Evolutionary conservation across 2,329 filamentous ascomycete species (phyloP).

Genomic region (Aspergillus thermomutatus): DNA sequence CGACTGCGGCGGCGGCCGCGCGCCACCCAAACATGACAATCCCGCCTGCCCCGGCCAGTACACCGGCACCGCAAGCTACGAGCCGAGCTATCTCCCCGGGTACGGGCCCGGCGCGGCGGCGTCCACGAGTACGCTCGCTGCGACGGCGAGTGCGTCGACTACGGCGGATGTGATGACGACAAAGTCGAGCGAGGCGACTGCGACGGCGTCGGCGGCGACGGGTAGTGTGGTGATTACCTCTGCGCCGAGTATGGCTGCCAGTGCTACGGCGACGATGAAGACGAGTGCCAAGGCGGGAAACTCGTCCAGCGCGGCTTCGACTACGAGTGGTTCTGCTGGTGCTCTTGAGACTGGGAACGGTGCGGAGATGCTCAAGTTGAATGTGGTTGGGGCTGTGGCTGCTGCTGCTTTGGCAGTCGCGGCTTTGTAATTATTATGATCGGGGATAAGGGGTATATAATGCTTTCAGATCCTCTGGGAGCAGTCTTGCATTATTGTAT

Average conservation of each 20-base stretch:
- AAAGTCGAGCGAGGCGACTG: neutral
- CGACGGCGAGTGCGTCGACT: neutral
- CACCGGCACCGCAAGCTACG: constrained; percentile 21
- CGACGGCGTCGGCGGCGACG: neutral
- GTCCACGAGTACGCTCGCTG: neutral
- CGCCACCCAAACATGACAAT: constrained; percentile 60
- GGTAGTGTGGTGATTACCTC: neutral
- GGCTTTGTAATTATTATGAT: constrained; percentile 6
- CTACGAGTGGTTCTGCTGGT: neutral
- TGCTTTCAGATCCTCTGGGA: too few relatives aligned
- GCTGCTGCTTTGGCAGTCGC: constrained; percentile 12
- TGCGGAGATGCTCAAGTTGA: constrained; percentile 4
- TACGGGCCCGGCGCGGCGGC: constrained; percentile 20
- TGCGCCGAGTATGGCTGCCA: neutral
- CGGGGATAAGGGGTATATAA: neutral
- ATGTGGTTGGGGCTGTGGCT: constrained; percentile 11
- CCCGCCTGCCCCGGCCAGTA: constrained; percentile 52
- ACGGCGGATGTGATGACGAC: neutral
- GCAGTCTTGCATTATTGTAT: too few relatives aligned
- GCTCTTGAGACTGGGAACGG: constrained; percentile 7
- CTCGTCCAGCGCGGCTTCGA: neutral
- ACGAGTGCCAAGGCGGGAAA: neutral
- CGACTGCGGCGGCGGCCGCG: constrained; percentile 66
- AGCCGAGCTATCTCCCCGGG: constrained; percentile 20
- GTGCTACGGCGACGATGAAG: neutral